Evolutionary conservation across 805 yeast species (phyloP).

Genomic region (Candida schatavii): DNA sequence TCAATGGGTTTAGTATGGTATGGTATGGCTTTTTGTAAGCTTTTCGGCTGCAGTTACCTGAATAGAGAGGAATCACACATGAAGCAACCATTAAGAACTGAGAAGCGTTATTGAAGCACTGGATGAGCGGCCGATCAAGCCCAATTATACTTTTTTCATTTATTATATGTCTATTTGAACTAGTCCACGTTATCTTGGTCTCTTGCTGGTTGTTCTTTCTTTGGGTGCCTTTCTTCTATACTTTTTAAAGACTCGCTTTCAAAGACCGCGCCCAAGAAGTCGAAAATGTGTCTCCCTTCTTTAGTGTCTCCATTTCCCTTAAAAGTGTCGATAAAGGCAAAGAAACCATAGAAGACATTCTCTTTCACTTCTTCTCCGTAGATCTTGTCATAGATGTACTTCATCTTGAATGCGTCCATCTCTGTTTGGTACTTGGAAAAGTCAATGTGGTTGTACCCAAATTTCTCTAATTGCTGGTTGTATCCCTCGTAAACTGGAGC

Average conservation of each 20-base stretch:
- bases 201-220: constrained; percentile 4
- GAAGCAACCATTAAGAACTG: too few species aligned
- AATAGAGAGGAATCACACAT: too few species aligned
- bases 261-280: constrained; percentile 50
- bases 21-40: too few species aligned
- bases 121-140: too few species aligned
- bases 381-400: constrained; percentile 86
- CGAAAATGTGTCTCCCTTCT: constrained; percentile 60
- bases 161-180: too few species aligned
- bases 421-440: constrained; percentile 63
- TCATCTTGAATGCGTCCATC: constrained; percentile 84
- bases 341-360: constrained; percentile 86
- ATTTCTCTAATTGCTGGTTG: constrained; percentile 64
- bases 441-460: constrained; percentile 74
- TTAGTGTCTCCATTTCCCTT: constrained; percentile 32
- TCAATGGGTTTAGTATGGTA: too few species aligned
- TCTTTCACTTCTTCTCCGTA: constrained; percentile 87
- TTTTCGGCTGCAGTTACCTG: too few species aligned
- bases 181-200: constrained; percentile 18
- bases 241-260: constrained; percentile 29
- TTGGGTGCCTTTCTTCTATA: constrained; percentile 3
- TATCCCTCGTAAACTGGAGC: constrained; percentile 88
- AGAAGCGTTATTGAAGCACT: too few species aligned
- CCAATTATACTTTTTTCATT: too few species aligned
- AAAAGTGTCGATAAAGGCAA: constrained; percentile 84